Conservation (phyloP, 179 eudicot species). For the Silene coronaria region DNA sequence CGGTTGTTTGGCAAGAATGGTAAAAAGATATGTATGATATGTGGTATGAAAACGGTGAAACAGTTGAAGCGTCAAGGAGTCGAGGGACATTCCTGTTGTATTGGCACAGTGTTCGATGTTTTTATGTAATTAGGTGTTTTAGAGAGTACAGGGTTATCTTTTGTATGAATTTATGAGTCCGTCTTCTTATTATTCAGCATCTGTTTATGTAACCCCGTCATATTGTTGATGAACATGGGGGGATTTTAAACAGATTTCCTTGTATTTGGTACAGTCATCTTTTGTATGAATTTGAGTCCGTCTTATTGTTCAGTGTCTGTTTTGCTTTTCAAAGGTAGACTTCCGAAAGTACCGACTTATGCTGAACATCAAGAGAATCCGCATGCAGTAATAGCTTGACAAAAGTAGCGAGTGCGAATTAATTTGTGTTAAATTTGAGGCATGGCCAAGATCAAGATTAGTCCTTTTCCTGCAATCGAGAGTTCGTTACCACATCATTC, state of each 20-base stretch:
- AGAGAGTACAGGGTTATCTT: slow-evolving; percentile 21
- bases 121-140: slow-evolving; percentile 34
- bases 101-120: slow-evolving; percentile 4
- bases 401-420: no score
- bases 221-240: slow-evolving; percentile 21
- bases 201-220: slow-evolving; percentile 12
- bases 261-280: neutral
- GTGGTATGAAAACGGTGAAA: slow-evolving; percentile 24
- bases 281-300: neutral
- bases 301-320: neutral
- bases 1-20: neutral
- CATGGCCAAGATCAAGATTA: no score
- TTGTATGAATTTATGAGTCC: no score
- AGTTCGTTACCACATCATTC: no score
- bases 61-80: slow-evolving; percentile 16
- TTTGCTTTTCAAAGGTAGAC: no score
- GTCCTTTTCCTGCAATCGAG: no score
- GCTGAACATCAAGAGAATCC: neutral
- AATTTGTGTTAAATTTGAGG: no score
- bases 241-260: slow-evolving; percentile 18
- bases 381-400: neutral
- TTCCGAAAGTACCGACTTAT: no score
- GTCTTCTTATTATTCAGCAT: slow-evolving; percentile 4
- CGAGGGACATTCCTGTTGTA: neutral
- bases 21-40: slow-evolving; percentile 13